These are phyloP conservation scores for Fusarium irregulare DNA, from an alignment of 2,329 filamentous ascomycete genomes.

Conservation along the genomic window DNA sequence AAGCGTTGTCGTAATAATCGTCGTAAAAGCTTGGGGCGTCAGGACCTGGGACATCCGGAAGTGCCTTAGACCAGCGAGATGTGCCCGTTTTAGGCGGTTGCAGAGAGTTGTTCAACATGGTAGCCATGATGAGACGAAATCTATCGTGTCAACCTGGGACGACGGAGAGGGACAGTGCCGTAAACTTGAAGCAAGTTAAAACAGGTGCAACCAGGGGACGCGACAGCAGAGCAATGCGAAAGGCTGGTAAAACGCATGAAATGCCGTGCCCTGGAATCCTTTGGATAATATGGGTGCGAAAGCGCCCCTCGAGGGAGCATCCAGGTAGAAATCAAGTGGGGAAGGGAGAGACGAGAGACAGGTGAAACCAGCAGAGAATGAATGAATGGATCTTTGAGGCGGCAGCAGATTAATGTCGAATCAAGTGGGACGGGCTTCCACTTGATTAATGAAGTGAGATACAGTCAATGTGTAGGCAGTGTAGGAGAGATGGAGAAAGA, in stretches of 20 bases:
- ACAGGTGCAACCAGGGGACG: conserved; percentile 43
- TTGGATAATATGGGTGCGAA: conserved; percentile 28
- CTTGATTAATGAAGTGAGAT: conserved; percentile 8
- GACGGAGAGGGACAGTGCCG: conserved; percentile 19
- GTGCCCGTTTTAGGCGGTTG: conserved; percentile 54
- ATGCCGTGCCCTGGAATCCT: conserved; percentile 40
- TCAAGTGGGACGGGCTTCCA: conserved; percentile 18
- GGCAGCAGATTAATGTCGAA: conserved; percentile 7
- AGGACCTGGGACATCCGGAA: conserved; percentile 61
- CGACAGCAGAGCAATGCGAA: conserved; percentile 31
- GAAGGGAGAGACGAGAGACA: conserved; percentile 26
- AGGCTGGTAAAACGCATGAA: conserved; percentile 29
- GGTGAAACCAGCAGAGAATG: conserved; percentile 36
- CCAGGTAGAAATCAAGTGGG: conserved; percentile 25
- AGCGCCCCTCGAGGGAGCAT: conserved; percentile 39
- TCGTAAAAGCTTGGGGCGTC: conserved; percentile 40
- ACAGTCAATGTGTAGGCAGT: conserved; percentile 8
- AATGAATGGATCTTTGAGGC: conserved; percentile 5
- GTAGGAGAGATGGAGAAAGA: background rate
- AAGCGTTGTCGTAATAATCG: conserved; percentile 34
- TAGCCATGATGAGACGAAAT: conserved; percentile 37
- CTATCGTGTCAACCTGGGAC: conserved; percentile 28
- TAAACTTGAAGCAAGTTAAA: conserved; percentile 42
- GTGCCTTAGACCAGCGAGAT: conserved; percentile 69
- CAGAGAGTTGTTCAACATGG: conserved; percentile 43